A percentile compares a stretch with the other conserved stretches of the same genome.
Evolutionary conservation across 2,329 filamentous ascomycete genomes (phyloP).

Genomic region (Curvularia sp.): DNA sequence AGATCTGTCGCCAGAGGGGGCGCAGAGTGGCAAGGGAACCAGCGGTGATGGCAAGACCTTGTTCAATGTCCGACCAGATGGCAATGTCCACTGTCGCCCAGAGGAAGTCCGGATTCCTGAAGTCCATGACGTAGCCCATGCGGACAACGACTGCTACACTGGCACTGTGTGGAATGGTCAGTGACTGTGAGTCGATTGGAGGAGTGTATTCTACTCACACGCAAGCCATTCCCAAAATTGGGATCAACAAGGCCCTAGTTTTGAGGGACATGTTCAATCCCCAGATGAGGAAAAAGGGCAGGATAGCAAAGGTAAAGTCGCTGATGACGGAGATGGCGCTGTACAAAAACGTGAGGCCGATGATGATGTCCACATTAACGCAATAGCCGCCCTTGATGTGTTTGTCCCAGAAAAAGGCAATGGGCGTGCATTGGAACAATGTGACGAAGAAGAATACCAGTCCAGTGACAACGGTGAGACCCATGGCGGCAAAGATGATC

Average conservation of each 20-base stretch:
- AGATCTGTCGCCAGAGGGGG: constrained; percentile 42
- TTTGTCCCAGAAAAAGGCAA: constrained; percentile 60
- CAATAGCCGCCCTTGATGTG: constrained; percentile 52
- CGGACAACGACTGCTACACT: constrained; percentile 47
- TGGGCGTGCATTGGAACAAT: constrained; percentile 60
- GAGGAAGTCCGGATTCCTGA: constrained; percentile 46
- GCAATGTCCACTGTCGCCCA: constrained; percentile 49
- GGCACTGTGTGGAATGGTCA: constrained; percentile 28
- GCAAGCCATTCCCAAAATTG: constrained; percentile 60
- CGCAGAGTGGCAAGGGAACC: constrained; percentile 49
- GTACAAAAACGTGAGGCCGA: constrained; percentile 56
- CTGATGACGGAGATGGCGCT: constrained; percentile 56
- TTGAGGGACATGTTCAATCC: constrained; percentile 58
- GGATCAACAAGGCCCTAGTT: constrained; percentile 57
- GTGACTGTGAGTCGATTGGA: constrained; percentile 3
- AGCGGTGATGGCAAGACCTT: constrained; percentile 49
- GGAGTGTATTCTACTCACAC: constrained; percentile 50
- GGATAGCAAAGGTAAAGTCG: constrained; percentile 59
- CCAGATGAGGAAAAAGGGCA: constrained; percentile 62
- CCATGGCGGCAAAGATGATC: constrained; percentile 51
- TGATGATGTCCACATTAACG: constrained; percentile 52
- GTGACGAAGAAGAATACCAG: constrained; percentile 57
- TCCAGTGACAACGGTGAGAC: constrained; percentile 47
- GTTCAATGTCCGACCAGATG: constrained; percentile 50
- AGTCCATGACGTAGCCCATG: constrained; percentile 48